Evolutionary conservation across 345 rosid species (phyloP).

Genomic region (Arabidopsis arenosa): DNA sequence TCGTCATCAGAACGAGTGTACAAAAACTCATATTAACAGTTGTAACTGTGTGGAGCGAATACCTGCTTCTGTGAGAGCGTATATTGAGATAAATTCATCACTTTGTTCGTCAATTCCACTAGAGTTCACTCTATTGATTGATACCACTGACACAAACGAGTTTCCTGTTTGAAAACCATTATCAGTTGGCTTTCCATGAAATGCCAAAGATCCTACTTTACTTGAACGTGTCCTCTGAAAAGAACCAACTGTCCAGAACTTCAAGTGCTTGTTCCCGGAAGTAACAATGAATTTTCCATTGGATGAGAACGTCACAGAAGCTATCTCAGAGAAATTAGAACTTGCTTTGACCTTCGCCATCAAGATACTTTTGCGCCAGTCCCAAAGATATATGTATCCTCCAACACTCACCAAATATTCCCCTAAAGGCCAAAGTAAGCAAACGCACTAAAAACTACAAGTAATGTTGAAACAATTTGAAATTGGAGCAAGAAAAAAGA

Average conservation of each 20-base stretch:
- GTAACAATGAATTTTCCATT: conserved; percentile 70
- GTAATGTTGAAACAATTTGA: too few relatives aligned
- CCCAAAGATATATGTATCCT: conserved; percentile 85
- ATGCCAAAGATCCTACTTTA: conserved; percentile 47
- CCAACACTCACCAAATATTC: conserved; percentile 79
- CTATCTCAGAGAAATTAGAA: conserved; percentile 60
- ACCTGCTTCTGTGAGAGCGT: conserved; percentile 80
- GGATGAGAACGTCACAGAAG: conserved; percentile 69
- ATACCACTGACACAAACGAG: conserved; percentile 66
- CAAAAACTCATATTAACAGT: conserved; percentile 12
- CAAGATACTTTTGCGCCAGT: conserved; percentile 64
- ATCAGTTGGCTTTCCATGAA: conserved; percentile 65
- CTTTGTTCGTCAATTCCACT: conserved; percentile 44
- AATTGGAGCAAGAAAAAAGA: background rate
- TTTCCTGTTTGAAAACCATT: conserved; percentile 65
- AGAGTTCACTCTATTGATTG: conserved; percentile 44
- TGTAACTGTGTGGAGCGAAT: background rate
- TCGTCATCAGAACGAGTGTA: background rate
- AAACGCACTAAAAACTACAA: background rate
- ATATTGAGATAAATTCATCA: conserved; percentile 49
- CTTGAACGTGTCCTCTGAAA: conserved; percentile 60
- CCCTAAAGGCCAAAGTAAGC: conserved; percentile 48
- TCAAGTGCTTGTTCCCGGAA: conserved; percentile 82
- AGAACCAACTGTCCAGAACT: conserved; percentile 68
- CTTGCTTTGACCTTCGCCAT: conserved; percentile 75